phyloP scores from a whole-genome alignment of 2,329 filamentous ascomycete species.

The Diaporthe caulivora region DNA sequence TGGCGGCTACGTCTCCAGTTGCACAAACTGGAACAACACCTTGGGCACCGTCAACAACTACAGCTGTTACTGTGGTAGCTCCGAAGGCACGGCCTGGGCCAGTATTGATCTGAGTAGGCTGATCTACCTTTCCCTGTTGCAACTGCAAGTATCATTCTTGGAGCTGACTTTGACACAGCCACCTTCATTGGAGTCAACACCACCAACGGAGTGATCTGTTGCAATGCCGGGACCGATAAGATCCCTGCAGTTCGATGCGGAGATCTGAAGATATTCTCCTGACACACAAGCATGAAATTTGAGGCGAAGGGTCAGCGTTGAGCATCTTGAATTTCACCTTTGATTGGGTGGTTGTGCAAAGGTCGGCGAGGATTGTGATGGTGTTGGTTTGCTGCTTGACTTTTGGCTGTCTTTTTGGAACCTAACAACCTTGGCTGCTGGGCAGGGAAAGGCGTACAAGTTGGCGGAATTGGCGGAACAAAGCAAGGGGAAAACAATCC shows the following conservation, averaged over 20 bases:
- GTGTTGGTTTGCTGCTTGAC: too few relatives aligned
- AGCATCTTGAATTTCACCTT: not conserved
- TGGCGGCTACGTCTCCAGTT: constrained; percentile 32
- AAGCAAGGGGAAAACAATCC: not conserved
- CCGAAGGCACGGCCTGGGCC: not conserved
- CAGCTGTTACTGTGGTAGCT: constrained; percentile 25
- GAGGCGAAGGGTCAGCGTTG: not conserved
- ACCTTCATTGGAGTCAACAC: constrained; percentile 35
- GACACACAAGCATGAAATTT: not conserved
- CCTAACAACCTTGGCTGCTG: not conserved
- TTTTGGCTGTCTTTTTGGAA: too few relatives aligned
- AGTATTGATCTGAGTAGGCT: constrained; percentile 29
- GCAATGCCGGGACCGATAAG: constrained; percentile 30
- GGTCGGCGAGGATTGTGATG: not conserved
- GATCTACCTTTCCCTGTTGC: not conserved
- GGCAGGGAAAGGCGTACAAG: not conserved
- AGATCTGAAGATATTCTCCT: not conserved
- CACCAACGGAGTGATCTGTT: constrained; percentile 34
- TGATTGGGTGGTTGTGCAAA: not conserved
- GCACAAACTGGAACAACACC: constrained; percentile 15
- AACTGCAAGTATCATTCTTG: not conserved
- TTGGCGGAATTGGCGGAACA: not conserved
- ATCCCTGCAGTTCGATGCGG: constrained; percentile 30
- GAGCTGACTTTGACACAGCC: not conserved
- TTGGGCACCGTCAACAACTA: constrained; percentile 21